Percentiles rank a stretch among this genome's conserved stretches.
These are phyloP conservation scores for Stagonosporopsis cucurbitacearum DNA, from an alignment of 2,329 filamentous ascomycete genomes.

Conservation along the genomic window DNA sequence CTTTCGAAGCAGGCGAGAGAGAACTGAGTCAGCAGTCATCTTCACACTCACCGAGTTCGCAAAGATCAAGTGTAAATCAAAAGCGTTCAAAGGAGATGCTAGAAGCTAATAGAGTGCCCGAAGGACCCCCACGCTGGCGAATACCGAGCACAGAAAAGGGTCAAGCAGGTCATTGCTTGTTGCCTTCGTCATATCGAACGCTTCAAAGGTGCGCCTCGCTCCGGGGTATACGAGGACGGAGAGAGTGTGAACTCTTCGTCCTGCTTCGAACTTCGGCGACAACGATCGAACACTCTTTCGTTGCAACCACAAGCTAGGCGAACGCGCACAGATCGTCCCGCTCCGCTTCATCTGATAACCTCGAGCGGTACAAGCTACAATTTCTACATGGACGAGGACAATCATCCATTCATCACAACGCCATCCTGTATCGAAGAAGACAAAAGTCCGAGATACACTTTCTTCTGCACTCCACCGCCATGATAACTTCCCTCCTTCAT, in stretches of 20 bases:
- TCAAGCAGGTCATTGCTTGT: constrained; percentile 12
- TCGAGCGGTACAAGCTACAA: constrained; percentile 5
- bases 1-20: neutral
- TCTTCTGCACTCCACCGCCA: neutral
- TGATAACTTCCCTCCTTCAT: neutral
- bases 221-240: neutral
- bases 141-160: neutral
- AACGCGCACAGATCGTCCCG: neutral
- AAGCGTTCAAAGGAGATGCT: neutral
- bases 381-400: constrained; percentile 16
- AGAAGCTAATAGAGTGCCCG: neutral
- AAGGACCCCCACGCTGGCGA: neutral
- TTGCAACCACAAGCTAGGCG: neutral
- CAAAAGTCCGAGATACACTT: neutral
- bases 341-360: neutral
- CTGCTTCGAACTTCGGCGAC: constrained; percentile 10
- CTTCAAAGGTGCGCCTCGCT: neutral
- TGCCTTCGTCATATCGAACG: constrained; percentile 8
- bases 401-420: constrained; percentile 13
- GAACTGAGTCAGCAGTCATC: neutral
- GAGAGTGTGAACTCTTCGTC: neutral
- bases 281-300: neutral
- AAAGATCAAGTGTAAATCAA: constrained; percentile 1
- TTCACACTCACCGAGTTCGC: neutral
- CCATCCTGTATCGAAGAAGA: neutral